Evolutionary conservation across 2,329 filamentous ascomycete species (phyloP).

Genomic region (Daldinia eschscholtzii): DNA sequence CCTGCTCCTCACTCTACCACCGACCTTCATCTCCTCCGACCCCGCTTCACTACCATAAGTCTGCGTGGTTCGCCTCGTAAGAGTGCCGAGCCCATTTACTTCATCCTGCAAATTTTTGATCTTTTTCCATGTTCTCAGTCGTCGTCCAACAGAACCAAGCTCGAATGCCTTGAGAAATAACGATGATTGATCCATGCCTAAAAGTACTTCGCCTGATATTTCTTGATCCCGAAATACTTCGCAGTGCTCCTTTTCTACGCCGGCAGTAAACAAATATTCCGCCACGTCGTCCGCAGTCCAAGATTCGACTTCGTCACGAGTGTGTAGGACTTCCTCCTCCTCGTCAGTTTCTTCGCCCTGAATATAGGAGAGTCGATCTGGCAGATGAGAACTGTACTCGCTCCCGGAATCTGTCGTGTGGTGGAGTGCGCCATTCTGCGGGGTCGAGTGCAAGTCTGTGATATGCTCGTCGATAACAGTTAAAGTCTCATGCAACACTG

Average conservation of each 20-base stretch:
- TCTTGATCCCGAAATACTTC: conserved; percentile 96
- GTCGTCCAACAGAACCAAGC: conserved; percentile 87
- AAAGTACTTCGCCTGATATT: conserved; percentile 90
- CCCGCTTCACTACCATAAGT: conserved; percentile 71
- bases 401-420: conserved; percentile 82
- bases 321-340: conserved; percentile 81
- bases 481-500: conserved; percentile 90
- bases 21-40: conserved; percentile 63
- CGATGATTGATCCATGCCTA: conserved; percentile 95
- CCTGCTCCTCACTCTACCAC: conserved; percentile 62
- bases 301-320: conserved; percentile 76
- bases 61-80: conserved; percentile 66
- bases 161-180: conserved; percentile 97
- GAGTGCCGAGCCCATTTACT: conserved; percentile 67
- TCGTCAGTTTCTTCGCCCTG: conserved; percentile 96
- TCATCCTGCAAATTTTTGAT: conserved; percentile 93
- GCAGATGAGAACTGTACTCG: conserved; percentile 86
- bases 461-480: conserved; percentile 98
- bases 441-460: conserved; percentile 78
- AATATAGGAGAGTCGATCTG: conserved; percentile 87
- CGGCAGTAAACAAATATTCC: conserved; percentile 86
- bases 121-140: conserved; percentile 96
- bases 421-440: conserved; percentile 65
- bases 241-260: conserved; percentile 90
- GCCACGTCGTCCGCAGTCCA: conserved; percentile 89